phyloP scores from a whole-genome alignment of 2,329 filamentous ascomycete species.

The Zymoseptoria crescenta region DNA sequence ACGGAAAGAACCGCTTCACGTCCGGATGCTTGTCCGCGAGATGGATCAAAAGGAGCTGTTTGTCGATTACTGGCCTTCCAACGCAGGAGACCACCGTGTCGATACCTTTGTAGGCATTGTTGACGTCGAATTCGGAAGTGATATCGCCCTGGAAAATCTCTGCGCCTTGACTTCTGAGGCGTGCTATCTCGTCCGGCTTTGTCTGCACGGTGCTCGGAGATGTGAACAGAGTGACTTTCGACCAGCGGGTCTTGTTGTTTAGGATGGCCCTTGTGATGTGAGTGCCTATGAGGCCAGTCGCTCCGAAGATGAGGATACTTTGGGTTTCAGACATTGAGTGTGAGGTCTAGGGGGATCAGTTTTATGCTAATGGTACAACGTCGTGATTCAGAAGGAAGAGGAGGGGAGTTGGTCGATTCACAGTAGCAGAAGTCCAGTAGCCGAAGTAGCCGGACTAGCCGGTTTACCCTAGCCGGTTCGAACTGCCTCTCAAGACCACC shows the following conservation, averaged over 20 bases:
- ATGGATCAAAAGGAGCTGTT: conserved; percentile 55
- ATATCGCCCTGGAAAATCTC: conserved; percentile 51
- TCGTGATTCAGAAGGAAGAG: background rate
- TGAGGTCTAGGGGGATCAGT: background rate
- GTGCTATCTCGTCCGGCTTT: conserved; percentile 44
- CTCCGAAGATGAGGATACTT: conserved; percentile 47
- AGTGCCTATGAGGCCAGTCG: conserved; percentile 46
- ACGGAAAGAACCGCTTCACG: conserved; percentile 59
- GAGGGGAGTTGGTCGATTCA: background rate
- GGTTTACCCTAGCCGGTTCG: background rate
- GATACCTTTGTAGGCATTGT: conserved; percentile 49
- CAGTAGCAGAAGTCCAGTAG: background rate
- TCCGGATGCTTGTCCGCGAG: conserved; percentile 48
- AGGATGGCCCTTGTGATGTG: conserved; percentile 47
- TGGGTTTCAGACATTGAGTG: conserved; percentile 10
- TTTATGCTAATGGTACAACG: background rate
- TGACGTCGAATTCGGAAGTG: conserved; percentile 44
- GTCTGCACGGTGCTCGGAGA: conserved; percentile 44
- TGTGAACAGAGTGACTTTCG: conserved; percentile 49
- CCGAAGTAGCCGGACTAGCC: background rate
- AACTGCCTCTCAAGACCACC: background rate
- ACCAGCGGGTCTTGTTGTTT: conserved; percentile 39
- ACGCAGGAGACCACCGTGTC: conserved; percentile 61
- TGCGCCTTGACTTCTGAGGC: conserved; percentile 41
- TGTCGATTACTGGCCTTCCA: conserved; percentile 53